Base-by-base conservation (phyloP, 2,329 filamentous ascomycete genomes). In the Pestalotiopsis sp. region DNA sequence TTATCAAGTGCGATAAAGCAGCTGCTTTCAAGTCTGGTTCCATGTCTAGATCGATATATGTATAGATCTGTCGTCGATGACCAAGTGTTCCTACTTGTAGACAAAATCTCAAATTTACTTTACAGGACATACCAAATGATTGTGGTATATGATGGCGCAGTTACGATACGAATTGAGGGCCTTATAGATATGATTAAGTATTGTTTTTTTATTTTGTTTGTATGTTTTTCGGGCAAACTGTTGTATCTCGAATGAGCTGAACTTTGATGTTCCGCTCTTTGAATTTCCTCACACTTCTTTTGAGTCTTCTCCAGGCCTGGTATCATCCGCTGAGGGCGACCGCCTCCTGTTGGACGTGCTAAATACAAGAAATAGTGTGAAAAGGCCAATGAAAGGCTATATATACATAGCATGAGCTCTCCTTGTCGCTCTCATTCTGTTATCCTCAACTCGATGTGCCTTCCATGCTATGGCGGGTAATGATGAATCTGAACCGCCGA, bases 191-290 rank as follows among this genome's bases (percentile, higher is more conserved):
- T 45, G 13, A n/a, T n/a, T 52, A n/a, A n/a, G 45, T n/a, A 36
- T 52, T 52, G 70, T 0, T 80, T 78, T 64, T 83, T 83, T 0
- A 81, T 76, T 13, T 68, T 61, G 17, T 75, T 75, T 0, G 71
- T 78, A 11, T 67, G 71, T 79, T 82, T 52, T 52, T 11, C 45
- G 45, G n/a, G 7, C 45, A 25, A 59, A 36, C 57, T 27, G 14
- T 39, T 20, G 27, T 63, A 39, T 41, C 12, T 38, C n/a, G 17
- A 41, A 25, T 38, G 23, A 39, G 60, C 60, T 63, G 60, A 63
- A n/a, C 36, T 41, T 60, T 23, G 27, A 63, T 20, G 23, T 36
- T 23, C 38, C 27, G n/a, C 60, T 63, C 36, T 41, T 6, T 63
- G 23, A 23, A 23, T 63, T 23, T 65, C 20, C 31, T 49, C 20